Conservation (phyloP, 129 eudicot species). For the Oenanthe sinensis region DNA sequence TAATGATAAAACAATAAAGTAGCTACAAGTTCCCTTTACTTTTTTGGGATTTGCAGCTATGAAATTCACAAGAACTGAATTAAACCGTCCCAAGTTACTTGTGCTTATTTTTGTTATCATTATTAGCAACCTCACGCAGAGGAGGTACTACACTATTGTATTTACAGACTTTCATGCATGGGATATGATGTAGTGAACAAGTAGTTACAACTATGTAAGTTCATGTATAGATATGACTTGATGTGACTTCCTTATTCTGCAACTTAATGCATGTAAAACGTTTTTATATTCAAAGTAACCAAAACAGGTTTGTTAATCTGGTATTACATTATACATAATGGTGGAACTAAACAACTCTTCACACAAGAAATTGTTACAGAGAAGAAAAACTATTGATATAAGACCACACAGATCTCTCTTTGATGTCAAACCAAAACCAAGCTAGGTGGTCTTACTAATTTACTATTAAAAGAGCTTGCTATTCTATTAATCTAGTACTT, state of each 20-base stretch:
- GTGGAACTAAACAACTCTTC: not conserved
- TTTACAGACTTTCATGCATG: not conserved
- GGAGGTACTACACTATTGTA: not conserved
- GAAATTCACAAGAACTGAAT: not conserved
- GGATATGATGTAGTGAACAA: not conserved
- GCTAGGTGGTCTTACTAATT: not conserved
- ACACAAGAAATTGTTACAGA: not conserved
- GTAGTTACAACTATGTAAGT: not conserved
- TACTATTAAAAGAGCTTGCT: not conserved
- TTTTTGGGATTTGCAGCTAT: conserved; percentile 8
- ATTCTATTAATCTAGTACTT: not conserved
- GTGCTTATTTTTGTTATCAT: not conserved
- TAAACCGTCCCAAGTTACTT: not conserved
- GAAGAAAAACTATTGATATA: not conserved
- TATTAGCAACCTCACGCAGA: not conserved
- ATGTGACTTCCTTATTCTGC: conserved; percentile 1
- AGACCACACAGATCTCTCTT: conserved; percentile 6
- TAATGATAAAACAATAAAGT: not conserved
- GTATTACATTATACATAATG: not conserved
- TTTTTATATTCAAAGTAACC: not conserved
- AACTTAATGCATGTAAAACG: not conserved
- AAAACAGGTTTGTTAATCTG: not conserved
- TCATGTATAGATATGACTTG: not conserved
- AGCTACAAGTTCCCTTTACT: not conserved
- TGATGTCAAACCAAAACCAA: conserved; percentile 1